Conservation (phyloP, 768 basidiomycete genomes). For the Serpula lacrymans region DNA sequence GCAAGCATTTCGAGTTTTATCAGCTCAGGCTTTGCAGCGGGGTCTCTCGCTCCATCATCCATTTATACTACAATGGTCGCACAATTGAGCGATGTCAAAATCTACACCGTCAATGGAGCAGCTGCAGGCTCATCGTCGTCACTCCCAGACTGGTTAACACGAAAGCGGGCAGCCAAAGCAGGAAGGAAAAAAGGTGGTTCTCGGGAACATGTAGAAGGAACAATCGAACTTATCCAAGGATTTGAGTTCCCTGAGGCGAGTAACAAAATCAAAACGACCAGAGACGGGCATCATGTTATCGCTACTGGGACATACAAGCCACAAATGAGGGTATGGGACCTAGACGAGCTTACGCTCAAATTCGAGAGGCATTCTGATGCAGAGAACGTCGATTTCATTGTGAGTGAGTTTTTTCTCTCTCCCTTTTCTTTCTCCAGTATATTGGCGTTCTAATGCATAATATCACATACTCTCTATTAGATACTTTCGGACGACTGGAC, state of each 20-base stretch:
- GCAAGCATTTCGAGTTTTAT: not conserved
- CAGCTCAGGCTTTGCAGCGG: not conserved
- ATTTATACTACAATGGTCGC: conserved; percentile 20
- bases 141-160: conserved; percentile 91
- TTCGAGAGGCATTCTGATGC: conserved; percentile 95
- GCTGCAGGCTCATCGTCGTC: conserved; percentile 84
- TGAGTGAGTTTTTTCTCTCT: conserved; percentile 53
- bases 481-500: conserved; percentile 98
- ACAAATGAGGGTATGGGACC: conserved; percentile 93
- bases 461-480: conserved; percentile 35
- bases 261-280: conserved; percentile 84
- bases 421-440: not conserved
- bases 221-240: conserved; percentile 89
- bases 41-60: not conserved
- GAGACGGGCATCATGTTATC: conserved; percentile 88
- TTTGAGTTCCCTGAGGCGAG: conserved; percentile 98
- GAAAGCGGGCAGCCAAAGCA: conserved; percentile 55
- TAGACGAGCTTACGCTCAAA: conserved; percentile 88
- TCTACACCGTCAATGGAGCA: conserved; percentile 96
- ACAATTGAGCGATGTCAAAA: conserved; percentile 56
- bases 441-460: not conserved
- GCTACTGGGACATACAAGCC: conserved; percentile 99
- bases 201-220: conserved; percentile 76
- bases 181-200: conserved; percentile 64
- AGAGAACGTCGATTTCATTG: conserved; percentile 97